These are phyloP conservation scores for Discostella pseudostelligera DNA, from an alignment of 108 stramenopile genomes.

Conservation along the genomic window DNA sequence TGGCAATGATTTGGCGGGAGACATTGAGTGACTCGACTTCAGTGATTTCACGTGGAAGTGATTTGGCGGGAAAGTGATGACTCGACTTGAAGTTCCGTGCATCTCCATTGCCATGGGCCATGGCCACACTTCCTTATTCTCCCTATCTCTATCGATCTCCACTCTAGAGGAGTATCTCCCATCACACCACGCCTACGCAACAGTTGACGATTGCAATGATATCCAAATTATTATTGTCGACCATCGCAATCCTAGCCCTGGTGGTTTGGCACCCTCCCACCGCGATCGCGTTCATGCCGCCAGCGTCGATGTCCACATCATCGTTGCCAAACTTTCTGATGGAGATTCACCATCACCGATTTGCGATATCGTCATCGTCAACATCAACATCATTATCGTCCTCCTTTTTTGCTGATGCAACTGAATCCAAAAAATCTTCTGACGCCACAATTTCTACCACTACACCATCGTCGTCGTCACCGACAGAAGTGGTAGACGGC, in stretches of 20 bases:
- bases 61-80: too few relatives aligned
- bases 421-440: slow-evolving; percentile 5
- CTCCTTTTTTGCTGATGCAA: slow-evolving; percentile 30
- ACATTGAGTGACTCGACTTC: too few relatives aligned
- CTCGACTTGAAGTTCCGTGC: too few relatives aligned
- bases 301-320: not conserved
- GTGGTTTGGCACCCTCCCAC: not conserved
- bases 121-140: too few relatives aligned
- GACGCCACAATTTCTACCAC: not conserved
- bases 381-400: not conserved
- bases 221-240: not conserved
- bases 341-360: not conserved
- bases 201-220: too few relatives aligned
- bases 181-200: too few relatives aligned
- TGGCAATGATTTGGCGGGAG: too few relatives aligned
- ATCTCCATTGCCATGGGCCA: too few relatives aligned
- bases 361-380: not conserved
- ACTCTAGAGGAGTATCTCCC: too few relatives aligned
- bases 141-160: too few relatives aligned
- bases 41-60: too few relatives aligned
- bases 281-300: slow-evolving; percentile 1
- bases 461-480: not conserved
- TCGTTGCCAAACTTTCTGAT: not conserved
- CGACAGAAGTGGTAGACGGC: not conserved
- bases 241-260: not conserved